Percentiles rank a stretch among this genome's conserved stretches.
These are phyloP conservation scores for Gracilaria domingensis DNA, from an alignment of 23 red algal species.

Conservation along the genomic window DNA sequence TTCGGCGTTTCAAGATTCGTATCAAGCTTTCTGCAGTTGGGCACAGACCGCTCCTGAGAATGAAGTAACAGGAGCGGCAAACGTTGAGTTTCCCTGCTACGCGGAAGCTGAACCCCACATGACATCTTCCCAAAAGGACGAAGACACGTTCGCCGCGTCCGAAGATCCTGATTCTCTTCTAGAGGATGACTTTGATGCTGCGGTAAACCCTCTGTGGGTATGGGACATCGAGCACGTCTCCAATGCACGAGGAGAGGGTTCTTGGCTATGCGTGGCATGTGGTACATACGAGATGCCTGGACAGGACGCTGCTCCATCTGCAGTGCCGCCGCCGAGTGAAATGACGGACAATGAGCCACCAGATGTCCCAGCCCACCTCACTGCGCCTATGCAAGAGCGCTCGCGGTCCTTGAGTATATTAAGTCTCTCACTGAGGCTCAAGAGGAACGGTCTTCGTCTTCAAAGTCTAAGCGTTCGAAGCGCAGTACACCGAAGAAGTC, in stretches of 20 bases:
- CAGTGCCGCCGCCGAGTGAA: background rate
- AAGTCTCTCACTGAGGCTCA: constrained; percentile 25
- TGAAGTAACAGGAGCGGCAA: constrained; percentile 15
- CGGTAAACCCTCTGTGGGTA: constrained; percentile 44
- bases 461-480: constrained; percentile 5
- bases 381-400: constrained; percentile 49
- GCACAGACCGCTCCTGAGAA: constrained; percentile 13
- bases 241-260: background rate
- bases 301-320: background rate
- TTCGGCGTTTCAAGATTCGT: constrained; percentile 6
- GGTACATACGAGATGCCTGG: constrained; percentile 9
- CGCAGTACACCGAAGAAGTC: background rate
- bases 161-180: constrained; percentile 10
- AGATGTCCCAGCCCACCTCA: constrained; percentile 35
- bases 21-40: constrained; percentile 45
- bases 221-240: constrained; percentile 34
- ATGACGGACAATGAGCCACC: background rate
- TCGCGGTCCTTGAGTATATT: constrained; percentile 37
- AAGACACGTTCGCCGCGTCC: background rate
- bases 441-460: background rate
- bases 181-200: constrained; percentile 38
- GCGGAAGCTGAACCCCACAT: background rate
- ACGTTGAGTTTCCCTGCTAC: constrained; percentile 33
- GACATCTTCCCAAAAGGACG: background rate
- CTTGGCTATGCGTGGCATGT: constrained; percentile 57